Conservation (phyloP, 208 protist genomes). For the Wallacemonas sp. region DNA sequence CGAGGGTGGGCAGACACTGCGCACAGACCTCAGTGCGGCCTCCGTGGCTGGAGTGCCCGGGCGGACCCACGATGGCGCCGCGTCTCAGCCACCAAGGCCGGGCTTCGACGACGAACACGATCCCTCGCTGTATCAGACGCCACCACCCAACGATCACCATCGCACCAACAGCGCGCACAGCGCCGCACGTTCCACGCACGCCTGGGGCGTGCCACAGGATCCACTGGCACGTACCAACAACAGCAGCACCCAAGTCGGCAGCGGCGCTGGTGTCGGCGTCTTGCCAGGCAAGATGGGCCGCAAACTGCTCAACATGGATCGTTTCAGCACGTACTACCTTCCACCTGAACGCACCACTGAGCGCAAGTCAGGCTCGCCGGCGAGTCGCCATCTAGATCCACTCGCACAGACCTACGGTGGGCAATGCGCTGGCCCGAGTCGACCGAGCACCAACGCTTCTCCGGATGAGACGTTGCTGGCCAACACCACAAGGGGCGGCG, state of each 20-base stretch:
- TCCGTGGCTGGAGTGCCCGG: no score
- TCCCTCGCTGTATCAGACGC: background rate
- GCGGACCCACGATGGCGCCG: no score
- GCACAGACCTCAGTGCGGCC: background rate
- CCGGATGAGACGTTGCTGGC: background rate
- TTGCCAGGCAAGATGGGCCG: conserved; percentile 13
- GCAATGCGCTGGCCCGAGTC: background rate
- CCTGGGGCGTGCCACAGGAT: background rate
- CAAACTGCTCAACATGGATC: conserved; percentile 46
- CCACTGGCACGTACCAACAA: background rate
- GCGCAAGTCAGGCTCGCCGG: background rate
- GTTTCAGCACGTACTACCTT: conserved; percentile 51
- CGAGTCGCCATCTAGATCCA: background rate
- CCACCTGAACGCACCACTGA: conserved; percentile 9
- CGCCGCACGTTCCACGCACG: background rate
- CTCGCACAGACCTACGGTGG: conserved; percentile 3
- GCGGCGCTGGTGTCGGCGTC: background rate
- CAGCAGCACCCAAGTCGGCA: background rate
- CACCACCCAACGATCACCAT: no score
- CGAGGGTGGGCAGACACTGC: no score
- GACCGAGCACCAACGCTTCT: background rate
- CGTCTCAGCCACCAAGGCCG: no score
- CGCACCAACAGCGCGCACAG: no score
- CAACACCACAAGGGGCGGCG: background rate
- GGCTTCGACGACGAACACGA: background rate